These are phyloP conservation scores for Cadophora sp. DNA, from an alignment of 2,329 filamentous ascomycete species.

Conservation along the genomic window DNA sequence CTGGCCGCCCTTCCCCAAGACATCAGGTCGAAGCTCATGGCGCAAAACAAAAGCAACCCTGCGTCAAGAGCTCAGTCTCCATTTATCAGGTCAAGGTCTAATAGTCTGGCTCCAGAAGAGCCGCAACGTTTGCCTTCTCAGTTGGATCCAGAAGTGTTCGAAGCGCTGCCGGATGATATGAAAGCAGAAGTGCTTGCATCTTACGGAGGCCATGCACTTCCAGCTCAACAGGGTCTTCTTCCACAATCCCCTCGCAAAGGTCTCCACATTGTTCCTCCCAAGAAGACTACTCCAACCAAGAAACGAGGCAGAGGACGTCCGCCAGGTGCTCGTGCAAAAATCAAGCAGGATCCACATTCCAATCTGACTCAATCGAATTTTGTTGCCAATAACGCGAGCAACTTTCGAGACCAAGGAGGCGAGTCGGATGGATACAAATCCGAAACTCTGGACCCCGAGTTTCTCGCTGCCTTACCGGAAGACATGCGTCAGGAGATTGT, in stretches of 20 bases:
- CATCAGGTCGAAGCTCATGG: slow-evolving; percentile 78
- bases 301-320: slow-evolving; percentile 59
- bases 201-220: slow-evolving; percentile 54
- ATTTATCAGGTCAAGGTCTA: slow-evolving; percentile 41
- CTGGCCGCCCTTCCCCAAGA: slow-evolving; percentile 83
- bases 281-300: slow-evolving; percentile 64
- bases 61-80: slow-evolving; percentile 43
- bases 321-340: slow-evolving; percentile 45
- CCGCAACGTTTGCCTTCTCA: slow-evolving; percentile 66
- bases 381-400: slow-evolving; percentile 50
- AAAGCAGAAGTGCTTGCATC: slow-evolving; percentile 81
- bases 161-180: slow-evolving; percentile 84
- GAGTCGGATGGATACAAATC: slow-evolving; percentile 30
- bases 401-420: slow-evolving; percentile 35
- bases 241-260: slow-evolving; percentile 62
- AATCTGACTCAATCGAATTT: slow-evolving; percentile 79
- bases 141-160: slow-evolving; percentile 83
- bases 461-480: slow-evolving; percentile 82
- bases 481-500: slow-evolving; percentile 82
- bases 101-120: slow-evolving; percentile 33
- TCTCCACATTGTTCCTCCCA: slow-evolving; percentile 52
- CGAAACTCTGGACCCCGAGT: slow-evolving; percentile 57
- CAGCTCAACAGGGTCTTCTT: slow-evolving; percentile 46
- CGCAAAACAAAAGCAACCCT: slow-evolving; percentile 53
- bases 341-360: slow-evolving; percentile 58